Evolutionary conservation across 306 rosid genomes (phyloP).

Genomic region (Begonia masoniana): DNA sequence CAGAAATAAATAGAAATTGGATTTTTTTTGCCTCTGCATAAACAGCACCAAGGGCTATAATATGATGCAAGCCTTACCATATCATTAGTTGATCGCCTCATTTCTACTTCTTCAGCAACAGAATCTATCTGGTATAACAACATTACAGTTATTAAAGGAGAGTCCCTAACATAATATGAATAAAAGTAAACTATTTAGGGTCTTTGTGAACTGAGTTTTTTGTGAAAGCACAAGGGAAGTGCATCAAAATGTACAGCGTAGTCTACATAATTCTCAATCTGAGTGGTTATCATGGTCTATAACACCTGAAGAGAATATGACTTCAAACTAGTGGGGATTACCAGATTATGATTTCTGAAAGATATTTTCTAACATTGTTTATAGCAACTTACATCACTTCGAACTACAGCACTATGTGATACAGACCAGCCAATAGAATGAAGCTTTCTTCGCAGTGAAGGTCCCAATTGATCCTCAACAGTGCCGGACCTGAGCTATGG

Average conservation of each 20-base stretch:
- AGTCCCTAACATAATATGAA: too few relatives aligned
- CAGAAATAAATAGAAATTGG: not conserved
- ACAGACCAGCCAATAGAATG: slow-evolving; percentile 74
- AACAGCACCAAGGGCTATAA: slow-evolving; percentile 8
- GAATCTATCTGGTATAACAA: slow-evolving; percentile 63
- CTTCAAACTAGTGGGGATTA: too few relatives aligned
- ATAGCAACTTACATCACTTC: slow-evolving; percentile 60
- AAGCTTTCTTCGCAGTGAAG: slow-evolving; percentile 57
- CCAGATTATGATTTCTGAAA: too few relatives aligned
- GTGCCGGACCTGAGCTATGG: slow-evolving; percentile 97
- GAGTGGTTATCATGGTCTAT: too few relatives aligned
- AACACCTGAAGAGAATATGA: too few relatives aligned
- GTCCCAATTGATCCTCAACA: slow-evolving; percentile 83
- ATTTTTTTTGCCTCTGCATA: slow-evolving; percentile 6
- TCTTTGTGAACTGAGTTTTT: not conserved
- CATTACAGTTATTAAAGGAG: slow-evolving; percentile 4
- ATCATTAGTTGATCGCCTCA: slow-evolving; percentile 45
- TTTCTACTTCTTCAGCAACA: slow-evolving; percentile 86
- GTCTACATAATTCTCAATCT: too few relatives aligned
- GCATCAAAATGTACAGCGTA: too few relatives aligned
- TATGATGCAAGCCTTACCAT: slow-evolving; percentile 37
- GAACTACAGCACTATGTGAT: slow-evolving; percentile 51
- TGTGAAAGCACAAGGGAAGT: not conserved
- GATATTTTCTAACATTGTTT: too few relatives aligned
- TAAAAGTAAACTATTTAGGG: too few relatives aligned